Evolutionary conservation across 805 yeast species (phyloP), one percentile per base, ranked within the genome.

Genomic region (Huiozyma sinensis): DNA sequence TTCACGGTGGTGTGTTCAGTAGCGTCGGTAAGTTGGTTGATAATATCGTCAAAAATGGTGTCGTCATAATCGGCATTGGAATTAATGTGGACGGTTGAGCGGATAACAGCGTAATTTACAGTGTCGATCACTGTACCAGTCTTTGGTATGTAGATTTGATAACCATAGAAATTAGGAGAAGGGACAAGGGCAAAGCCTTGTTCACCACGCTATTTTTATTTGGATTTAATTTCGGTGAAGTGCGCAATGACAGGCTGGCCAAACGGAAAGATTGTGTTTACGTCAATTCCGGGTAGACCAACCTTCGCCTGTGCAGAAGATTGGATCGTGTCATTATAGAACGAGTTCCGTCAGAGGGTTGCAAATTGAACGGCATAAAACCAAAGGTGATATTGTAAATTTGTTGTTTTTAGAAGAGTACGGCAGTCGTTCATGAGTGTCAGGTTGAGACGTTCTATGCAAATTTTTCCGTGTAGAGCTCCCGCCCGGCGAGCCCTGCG

Each of bases 341-440:
- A 24, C 6, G 44, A 27, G 32, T 47, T 47, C 11, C 50, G n/a
- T 12, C 42, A 31, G 6, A 42, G 2, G 6, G 44, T 44, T 8
- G 45, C 41, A 38, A 41, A 42, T 44, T 40, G 38, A 7, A 47
- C 47, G 3, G 48, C 50, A 38, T 42, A 38, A 33, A 42, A 48
- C 51, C 51, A 46, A 31, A 45, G 31, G 38, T 41, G 36, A 7
- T 34, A 34, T 6, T 49, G 50, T 37, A 47, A 17, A 6, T 42
- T 17, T 9, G 41, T 40, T 5, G 43, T 13, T 5, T 33, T 12
- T 7, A 50, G 31, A 8, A 44, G 13, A 1, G 51, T 41, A 4
- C 50, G 43, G 40, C 50, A 47, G 34, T 50, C 53, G 28, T 48
- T 41, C 29, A 50, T 27, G 6, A 48, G 36, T 6, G 47, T 42